These are phyloP conservation scores for Albifimbria verrucaria DNA, from an alignment of 2,329 filamentous ascomycete genomes.

Conservation along the genomic window DNA sequence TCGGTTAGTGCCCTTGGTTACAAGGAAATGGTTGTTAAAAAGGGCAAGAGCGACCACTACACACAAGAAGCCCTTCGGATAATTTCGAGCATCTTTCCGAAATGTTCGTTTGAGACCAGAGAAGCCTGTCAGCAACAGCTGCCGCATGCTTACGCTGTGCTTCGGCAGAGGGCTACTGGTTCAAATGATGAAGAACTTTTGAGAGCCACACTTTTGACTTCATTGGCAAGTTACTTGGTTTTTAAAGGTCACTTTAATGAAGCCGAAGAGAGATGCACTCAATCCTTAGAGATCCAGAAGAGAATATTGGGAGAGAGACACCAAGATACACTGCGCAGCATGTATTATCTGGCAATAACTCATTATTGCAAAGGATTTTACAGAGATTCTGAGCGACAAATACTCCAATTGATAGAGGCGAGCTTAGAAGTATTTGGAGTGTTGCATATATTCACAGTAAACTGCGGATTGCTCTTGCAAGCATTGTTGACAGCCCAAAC, in stretches of 20 bases:
- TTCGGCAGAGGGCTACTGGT: constrained; percentile 1
- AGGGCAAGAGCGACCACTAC: constrained; percentile 3
- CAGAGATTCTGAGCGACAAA: background rate
- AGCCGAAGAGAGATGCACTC: constrained; percentile 11
- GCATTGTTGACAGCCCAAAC: too few relatives aligned
- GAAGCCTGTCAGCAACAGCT: constrained; percentile 18
- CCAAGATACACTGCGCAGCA: constrained; percentile 5
- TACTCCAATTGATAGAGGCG: background rate
- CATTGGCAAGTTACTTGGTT: constrained; percentile 7
- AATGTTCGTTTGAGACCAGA: constrained; percentile 11
- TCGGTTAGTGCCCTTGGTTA: constrained; percentile 26
- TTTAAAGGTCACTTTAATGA: constrained; percentile 8
- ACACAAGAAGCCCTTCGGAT: constrained; percentile 2
- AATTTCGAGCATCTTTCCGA: constrained; percentile 10
- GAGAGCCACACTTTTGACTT: constrained; percentile 11
- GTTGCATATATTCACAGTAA: too few relatives aligned
- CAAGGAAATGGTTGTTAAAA: constrained; percentile 23
- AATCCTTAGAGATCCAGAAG: constrained; percentile 6
- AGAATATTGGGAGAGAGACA: constrained; percentile 11
- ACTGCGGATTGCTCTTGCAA: too few relatives aligned
- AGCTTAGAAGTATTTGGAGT: background rate
- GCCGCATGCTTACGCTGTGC: constrained; percentile 13
- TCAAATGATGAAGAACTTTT: background rate
- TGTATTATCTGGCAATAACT: constrained; percentile 7
- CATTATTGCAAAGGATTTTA: background rate